Base-by-base conservation (phyloP, 768 basidiomycete species). In the Terana coerulea region DNA sequence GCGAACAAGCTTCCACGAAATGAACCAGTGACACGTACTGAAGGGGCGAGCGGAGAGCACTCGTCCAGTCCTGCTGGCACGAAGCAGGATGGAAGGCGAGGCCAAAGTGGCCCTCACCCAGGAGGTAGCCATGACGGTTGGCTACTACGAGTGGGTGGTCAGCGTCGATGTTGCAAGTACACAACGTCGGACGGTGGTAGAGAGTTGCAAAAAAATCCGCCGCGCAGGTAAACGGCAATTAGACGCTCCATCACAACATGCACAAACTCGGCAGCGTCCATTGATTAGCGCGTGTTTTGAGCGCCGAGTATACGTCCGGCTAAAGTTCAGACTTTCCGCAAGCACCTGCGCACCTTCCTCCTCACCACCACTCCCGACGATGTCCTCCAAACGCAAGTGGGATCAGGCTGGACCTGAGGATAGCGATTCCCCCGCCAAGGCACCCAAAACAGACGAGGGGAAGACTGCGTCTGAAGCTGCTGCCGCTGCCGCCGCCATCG, bases 381-480 rank as follows among this genome's bases (percentile, higher is more conserved):
- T 85, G 84, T 81, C 84, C 11, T 78, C 81, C 19, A 88, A 88
- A 73, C 80, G 88, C 68, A 88, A 88, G 69, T 91, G 88, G 90
- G 91, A 93, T 51, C 76, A 77, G 40, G 71, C 71, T 57, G 68
- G 57, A 3, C 77, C 81, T 25, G 71, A 72, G 2, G 82, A 81
- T 7, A 63, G 64, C 4, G 72, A 74, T 10, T 57, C 67, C 1
- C 60, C 75, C 3, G 60, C 70, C 5, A 84, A 76, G 53, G 72
- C 69, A 1, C 62, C 68, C 11, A 71, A 70, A 39, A 66, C 69
- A 0, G 83, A 82, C n/a, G 79, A 82, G 11, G 68, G 69, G 48
- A 84, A 83, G 64, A 75, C 74, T 7, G 84, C 86, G 4, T 77
- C 81, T 3, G 84, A 86, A 54, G 86, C 86, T 0, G 85, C 86